phyloP scores from a whole-genome alignment of 345 rosid species.

The Moricandia arvensis region DNA sequence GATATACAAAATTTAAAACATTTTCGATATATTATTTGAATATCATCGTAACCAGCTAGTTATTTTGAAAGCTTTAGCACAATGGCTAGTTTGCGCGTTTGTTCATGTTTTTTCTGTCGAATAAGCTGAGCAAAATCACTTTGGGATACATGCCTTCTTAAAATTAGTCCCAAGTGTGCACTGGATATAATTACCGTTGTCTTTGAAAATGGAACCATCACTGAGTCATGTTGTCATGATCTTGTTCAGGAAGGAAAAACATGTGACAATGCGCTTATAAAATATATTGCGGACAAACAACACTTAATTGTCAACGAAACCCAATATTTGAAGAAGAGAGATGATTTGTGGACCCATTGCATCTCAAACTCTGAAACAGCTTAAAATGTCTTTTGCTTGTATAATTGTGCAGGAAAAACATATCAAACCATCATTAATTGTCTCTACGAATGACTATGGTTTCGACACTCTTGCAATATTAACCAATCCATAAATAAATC shows the following conservation, averaged over 20 bases:
- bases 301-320: neutral
- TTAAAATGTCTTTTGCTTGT: neutral
- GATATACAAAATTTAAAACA: no score
- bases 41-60: no score
- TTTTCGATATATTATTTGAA: no score
- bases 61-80: neutral
- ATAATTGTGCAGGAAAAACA: no score
- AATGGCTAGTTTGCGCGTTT: neutral
- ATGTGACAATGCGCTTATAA: neutral
- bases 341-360: neutral
- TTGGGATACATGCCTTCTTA: neutral
- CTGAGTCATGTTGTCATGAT: neutral
- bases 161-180: neutral
- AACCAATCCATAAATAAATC: no score
- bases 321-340: neutral
- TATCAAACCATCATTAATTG: no score
- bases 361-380: neutral
- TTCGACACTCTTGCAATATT: no score
- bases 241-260: neutral
- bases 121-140: neutral
- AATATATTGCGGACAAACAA: neutral
- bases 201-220: neutral
- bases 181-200: neutral
- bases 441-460: no score
- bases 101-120: neutral